Base-by-base conservation (phyloP, 2,329 filamentous ascomycete genomes). In the Aureobasidium pullulans region DNA sequence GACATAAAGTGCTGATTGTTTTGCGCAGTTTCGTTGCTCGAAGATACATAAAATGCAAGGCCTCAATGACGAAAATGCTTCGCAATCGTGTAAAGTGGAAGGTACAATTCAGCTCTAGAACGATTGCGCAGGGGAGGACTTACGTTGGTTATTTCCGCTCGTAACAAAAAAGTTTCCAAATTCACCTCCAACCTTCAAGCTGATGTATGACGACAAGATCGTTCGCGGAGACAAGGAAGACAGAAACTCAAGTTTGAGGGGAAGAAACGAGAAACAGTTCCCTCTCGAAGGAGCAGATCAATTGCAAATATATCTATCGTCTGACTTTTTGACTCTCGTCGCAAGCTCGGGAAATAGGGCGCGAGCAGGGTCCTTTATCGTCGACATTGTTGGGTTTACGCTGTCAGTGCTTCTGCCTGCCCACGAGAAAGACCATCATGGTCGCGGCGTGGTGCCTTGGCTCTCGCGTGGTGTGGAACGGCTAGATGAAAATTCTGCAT, bases 401-500 rank as follows among this genome's bases (percentile, higher is more conserved):
- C n/a, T 32, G 54, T 58, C 54, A 59, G 56, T 59, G 56, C 56
- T 50, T 59, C 11, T 40, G n/a, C 34, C 23, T 23, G 23, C 23
- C 34, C 47, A 50, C 34, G 34, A 37, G 34, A 13, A 11, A 52
- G 11, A 36, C 37, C 31, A 44, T 58, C 43, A 36, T 34, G 54
- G 32, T 39, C 19, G n/a, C 29, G 8, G 19, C 19, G 15, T 49
- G 28, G 43, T 37, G 42, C 13, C 52, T 56, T 46, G 43, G 34
- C 46, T 11, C 5, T 50, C 36, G 49, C 37, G 49, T 32, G 39
- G 19, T 44, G 42, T 44, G 28, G 28, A 43, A 54, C 37, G 50
- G 50, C 50, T 7, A 54, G 37, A 40, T 54, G 50, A 49, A 50
- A 44, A 44, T 13, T 59, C 44, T 59, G 36, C 36, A 59, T 59